Evolutionary conservation across 2,329 filamentous ascomycete species (phyloP).

Genomic region (Colletotrichum cordylinicola): DNA sequence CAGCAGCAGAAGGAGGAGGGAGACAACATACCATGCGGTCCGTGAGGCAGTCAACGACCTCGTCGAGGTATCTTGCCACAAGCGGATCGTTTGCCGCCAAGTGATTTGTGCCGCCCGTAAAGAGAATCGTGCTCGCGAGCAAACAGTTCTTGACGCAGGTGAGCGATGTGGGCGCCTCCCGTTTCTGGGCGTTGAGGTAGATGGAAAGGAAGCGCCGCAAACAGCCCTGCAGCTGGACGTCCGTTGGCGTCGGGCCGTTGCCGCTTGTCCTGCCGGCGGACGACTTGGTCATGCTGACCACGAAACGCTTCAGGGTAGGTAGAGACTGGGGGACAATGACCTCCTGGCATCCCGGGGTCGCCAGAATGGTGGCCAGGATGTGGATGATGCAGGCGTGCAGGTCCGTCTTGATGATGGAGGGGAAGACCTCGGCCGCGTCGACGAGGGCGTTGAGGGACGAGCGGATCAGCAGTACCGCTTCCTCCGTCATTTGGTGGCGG

Average conservation of each 20-base stretch:
- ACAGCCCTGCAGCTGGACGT: slow-evolving; percentile 79
- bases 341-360: slow-evolving; percentile 85
- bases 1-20: slow-evolving; percentile 7
- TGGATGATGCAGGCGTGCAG: slow-evolving; percentile 96
- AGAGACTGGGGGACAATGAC: slow-evolving; percentile 89
- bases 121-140: slow-evolving; percentile 84
- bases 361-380: slow-evolving; percentile 92
- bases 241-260: slow-evolving; percentile 53
- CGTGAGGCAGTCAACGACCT: slow-evolving; percentile 83
- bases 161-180: slow-evolving; percentile 77
- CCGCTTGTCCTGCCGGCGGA: slow-evolving; percentile 32
- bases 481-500: slow-evolving; percentile 83
- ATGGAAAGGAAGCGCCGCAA: slow-evolving; percentile 84
- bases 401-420: slow-evolving; percentile 94
- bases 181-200: slow-evolving; percentile 75
- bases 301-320: slow-evolving; percentile 90
- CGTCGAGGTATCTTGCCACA: slow-evolving; percentile 76
- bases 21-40: slow-evolving; percentile 74
- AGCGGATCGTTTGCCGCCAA: slow-evolving; percentile 79
- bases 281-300: slow-evolving; percentile 72
- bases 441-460: slow-evolving; percentile 87
- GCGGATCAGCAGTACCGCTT: slow-evolving; percentile 81
- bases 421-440: slow-evolving; percentile 94
- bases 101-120: slow-evolving; percentile 79
- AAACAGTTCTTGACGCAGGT: slow-evolving; percentile 93